Percentiles rank a stretch among this genome's conserved stretches.
Conservation (phyloP, 2,329 filamentous ascomycete genomes). For the Pestalotiopsis sp. region DNA sequence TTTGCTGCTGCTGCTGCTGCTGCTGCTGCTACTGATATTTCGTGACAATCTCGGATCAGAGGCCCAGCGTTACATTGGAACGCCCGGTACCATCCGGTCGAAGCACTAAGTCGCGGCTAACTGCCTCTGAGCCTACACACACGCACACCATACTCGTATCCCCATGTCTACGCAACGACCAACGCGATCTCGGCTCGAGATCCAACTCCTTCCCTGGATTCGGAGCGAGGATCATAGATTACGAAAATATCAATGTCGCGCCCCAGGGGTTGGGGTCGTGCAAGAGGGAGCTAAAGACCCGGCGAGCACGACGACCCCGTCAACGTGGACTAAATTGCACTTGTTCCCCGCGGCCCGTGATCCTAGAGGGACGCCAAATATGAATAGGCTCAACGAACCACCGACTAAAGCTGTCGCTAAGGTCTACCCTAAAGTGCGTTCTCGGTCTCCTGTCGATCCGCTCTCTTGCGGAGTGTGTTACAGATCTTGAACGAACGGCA, state of each 20-base stretch:
- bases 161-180: not conserved
- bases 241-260: not conserved
- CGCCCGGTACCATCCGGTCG: not conserved
- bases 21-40: not conserved
- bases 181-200: not conserved
- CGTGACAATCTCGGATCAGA: not conserved
- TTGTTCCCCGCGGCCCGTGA: not conserved
- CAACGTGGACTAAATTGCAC: not conserved
- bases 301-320: not conserved
- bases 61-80: not conserved
- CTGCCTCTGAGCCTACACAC: not conserved
- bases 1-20: not conserved
- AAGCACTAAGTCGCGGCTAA: not conserved
- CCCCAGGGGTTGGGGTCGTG: not conserved
- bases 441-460: not conserved
- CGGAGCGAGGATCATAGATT: not conserved
- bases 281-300: not conserved
- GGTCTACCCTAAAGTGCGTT: not conserved
- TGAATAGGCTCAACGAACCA: not conserved
- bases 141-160: not conserved
- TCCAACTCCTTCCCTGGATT: not conserved
- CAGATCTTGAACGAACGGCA: not conserved
- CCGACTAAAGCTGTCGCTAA: not conserved
- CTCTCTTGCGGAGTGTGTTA: not conserved
- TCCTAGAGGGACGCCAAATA: constrained; percentile 3